Conservation (phyloP, 2,329 filamentous ascomycete species). For the Cytospora schulzeri region DNA sequence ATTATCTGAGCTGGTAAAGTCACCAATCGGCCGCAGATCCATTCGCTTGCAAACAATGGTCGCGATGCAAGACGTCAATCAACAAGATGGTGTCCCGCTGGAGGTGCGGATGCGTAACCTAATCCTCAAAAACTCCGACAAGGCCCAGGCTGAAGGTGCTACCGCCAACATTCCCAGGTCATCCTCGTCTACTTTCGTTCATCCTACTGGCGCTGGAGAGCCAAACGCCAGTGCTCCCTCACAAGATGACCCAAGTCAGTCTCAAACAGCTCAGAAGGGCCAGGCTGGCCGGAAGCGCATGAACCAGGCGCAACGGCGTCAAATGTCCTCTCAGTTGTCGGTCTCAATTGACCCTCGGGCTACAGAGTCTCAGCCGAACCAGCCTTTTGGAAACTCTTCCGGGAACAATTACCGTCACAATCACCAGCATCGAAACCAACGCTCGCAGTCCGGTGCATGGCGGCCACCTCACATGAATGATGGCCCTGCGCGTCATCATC, state of each 20-base stretch:
- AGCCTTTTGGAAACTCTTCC: conserved; percentile 36
- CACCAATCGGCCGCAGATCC: background rate
- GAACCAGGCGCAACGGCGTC: conserved; percentile 65
- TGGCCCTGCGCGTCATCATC: conserved; percentile 34
- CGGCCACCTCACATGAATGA: conserved; percentile 34
- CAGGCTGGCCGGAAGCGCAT: conserved; percentile 49
- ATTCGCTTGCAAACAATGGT: background rate
- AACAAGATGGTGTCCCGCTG: conserved; percentile 27
- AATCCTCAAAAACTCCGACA: conserved; percentile 30
- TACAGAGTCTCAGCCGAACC: conserved; percentile 34
- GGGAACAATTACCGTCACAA: conserved; percentile 37
- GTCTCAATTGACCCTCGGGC: conserved; percentile 55
- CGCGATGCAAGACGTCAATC: conserved; percentile 19
- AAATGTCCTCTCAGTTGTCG: conserved; percentile 62
- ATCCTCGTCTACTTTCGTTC: conserved; percentile 3
- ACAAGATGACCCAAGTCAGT: conserved; percentile 11
- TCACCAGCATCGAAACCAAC: conserved; percentile 33
- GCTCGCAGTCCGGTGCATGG: conserved; percentile 40
- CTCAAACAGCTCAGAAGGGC: conserved; percentile 32
- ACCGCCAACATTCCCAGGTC: conserved; percentile 1
- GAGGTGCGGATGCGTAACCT: conserved; percentile 32
- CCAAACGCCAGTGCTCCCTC: background rate
- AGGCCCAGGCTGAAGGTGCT: conserved; percentile 7
- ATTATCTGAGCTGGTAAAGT: background rate
- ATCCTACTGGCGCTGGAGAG: background rate